Evolutionary conservation across 441 rosid species (phyloP), one percentile per base, ranked within the genome.

Genomic region (Erodium chrysanthum): DNA sequence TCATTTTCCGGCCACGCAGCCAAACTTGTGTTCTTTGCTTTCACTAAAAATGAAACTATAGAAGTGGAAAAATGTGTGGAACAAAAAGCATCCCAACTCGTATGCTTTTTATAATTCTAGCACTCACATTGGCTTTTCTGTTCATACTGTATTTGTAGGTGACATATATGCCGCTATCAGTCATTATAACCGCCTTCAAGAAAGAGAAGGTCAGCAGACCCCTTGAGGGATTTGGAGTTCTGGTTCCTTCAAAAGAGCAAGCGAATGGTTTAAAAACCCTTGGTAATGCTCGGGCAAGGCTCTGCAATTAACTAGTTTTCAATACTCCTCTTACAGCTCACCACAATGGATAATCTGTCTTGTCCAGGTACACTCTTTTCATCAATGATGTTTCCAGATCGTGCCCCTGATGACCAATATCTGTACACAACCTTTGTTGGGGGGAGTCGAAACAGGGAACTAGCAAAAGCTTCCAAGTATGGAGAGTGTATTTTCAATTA

Each of bases 331-430:
- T 42, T 37, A 50, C 20, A 0, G 37, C 37, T 33, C 37, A 33
- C 73, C 54, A 70, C 23, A 23, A 35, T 18, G 67, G n/a, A 60
- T 61, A 31, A 52, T 63, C 23, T 63, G 52, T 73, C 29, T 18
- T 59, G 70, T 66, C 59, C 82, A 93, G 98, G 98, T 70, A 91
- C 98, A 64, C 89, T 91, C n/a, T 93, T 93, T 82, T 91, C 98
- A 37, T 93, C 98, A 35, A 77, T 84, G 85, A 93, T 93, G 97
- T 93, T 93, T 81, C 96, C 98, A 0, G 97, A 91, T 77, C 98
- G 97, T 67, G 92, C 88, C 44, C 93, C 96, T 15, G 73, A 66
- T 66, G 84, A 85, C 68, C 70, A 76, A 17, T 80, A 85, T 84
- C 89, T 93, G 22, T 93, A 91, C 73, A 93, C 98, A 48, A 89